phyloP scores from a whole-genome alignment of 306 rosid genomes.

The Pachyrhizus erosus region DNA sequence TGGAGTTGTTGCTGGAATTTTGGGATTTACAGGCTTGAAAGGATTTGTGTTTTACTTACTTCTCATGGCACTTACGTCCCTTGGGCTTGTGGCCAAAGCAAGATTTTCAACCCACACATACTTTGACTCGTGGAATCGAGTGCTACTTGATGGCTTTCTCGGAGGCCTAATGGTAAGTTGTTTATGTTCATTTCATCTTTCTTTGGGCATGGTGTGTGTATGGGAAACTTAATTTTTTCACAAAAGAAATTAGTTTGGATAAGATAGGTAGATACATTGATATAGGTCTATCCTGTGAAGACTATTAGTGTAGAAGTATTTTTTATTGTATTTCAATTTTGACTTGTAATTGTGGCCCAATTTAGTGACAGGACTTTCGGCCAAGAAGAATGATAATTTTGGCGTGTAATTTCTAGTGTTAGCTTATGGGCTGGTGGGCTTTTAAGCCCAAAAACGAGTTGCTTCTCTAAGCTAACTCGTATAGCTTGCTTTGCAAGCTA shows the following conservation, averaged over 20 bases:
- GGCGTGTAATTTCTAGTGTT: too few relatives aligned
- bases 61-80: constrained; percentile 79
- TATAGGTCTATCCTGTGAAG: too few relatives aligned
- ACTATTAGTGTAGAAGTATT: too few relatives aligned
- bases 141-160: constrained; percentile 73
- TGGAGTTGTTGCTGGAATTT: constrained; percentile 94
- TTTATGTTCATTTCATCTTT: constrained; percentile 41
- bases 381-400: too few relatives aligned
- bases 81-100: constrained; percentile 74
- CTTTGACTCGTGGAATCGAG: constrained; percentile 77
- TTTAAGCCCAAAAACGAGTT: too few relatives aligned
- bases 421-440: too few relatives aligned
- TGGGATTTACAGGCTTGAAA: constrained; percentile 83
- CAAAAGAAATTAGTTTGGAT: constrained; percentile 11
- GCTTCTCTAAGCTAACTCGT: too few relatives aligned
- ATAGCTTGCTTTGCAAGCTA: too few relatives aligned
- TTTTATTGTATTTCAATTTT: too few relatives aligned
- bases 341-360: too few relatives aligned
- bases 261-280: constrained; percentile 9
- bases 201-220: constrained; percentile 10
- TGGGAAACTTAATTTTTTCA: not conserved
- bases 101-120: constrained; percentile 67
- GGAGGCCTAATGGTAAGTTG: constrained; percentile 76
- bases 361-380: too few relatives aligned
- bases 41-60: constrained; percentile 82